Base-by-base conservation (phyloP, 805 yeast species). In the Wickerhamiella galacta region DNA sequence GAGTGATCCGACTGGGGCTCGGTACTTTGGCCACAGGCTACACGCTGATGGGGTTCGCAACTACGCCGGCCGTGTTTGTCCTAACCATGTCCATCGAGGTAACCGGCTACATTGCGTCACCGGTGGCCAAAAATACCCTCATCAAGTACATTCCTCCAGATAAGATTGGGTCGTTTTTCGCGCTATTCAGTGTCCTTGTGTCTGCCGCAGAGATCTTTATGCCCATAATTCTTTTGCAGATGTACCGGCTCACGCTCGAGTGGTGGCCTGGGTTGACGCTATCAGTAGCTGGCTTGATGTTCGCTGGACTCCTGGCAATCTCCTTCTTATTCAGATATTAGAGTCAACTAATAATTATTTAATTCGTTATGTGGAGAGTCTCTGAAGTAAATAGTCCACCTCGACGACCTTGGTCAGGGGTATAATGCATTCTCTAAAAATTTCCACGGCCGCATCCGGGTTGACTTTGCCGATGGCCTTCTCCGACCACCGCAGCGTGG, bases 341-440 rank as follows among this genome's bases (percentile, higher is more conserved):
- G 22, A 10, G 9, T 20, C 22, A 20, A 7, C 10, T 7, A 6
- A 26, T 5, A 26, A 7, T 15, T 26, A 16, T 14, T 24, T 11
- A 25, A 8, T 8, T 12, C 5, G 16, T 6, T 14, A 6, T n/a
- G 6, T 8, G 19, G 79, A 93, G 34, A 85, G 57, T 53, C 98
- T 66, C 51, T 90, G 67, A 49, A 90, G 57, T 35, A 90, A 61
- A 49, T 90, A 90, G 38, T 87, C 95, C 16, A 90, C 78, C 58
- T 90, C 98, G 16, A 90, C 96, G 53, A 78, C 77, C 56, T 87
- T 90, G 6, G 98, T 90, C 51, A 90, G 61, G 7, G 96, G 96
- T 45, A 90, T 90, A 26, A 90, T 78, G 58, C 73, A 76, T 29
- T 82, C 83, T 53, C 76, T 72, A 61, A 87, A 90, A 40, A 90